Base-by-base conservation (phyloP, 768 basidiomycete genomes). In the Lactifluus hygrophoroides region DNA sequence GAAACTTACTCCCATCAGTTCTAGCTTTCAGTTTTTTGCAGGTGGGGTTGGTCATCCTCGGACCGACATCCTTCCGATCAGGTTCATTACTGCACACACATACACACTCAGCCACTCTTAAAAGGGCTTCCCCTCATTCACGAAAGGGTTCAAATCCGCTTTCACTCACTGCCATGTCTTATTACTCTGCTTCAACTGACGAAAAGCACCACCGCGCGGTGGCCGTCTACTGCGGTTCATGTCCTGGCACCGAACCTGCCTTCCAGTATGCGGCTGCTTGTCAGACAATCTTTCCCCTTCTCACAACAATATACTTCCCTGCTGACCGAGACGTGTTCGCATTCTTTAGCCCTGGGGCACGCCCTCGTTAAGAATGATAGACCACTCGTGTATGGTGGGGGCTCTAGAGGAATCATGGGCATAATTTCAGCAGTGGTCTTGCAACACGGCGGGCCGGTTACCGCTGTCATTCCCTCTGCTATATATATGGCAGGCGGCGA, bases 221-320 rank as follows among this genome's bases (percentile, higher is more conserved):
- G n/a, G 85, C 87, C 3, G 90, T 93, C 5, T 93, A 88, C 66
- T 95, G 94, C 68, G 94, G 83, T 8, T 87, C 92, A 0, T 87
- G 84, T 0, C 66, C 76, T 0, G 92, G 93, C 25, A 80, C 73
- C 34, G 72, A 78, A 51, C 72, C 77, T 10, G 83, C 83, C 2
- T 93, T 81, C 68, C 71, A 76, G 25, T 70, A 75, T 19, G 90
- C 92, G 14, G 92, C 92, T 1, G 57, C 71, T 38, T 90, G 90
- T 90, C 61, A 64, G 88, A 77, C 48, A 34, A 40, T 2, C 11
- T 53, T 21, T 44, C 37, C 17, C 13, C 6, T 27, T 13, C 4
- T 35, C 32, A 13, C 32, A 14, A 1, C 16, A 5, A 23, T 14
- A 2, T 43, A 14, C 43, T 9, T 2, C 37, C 17, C 16, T 21